These are phyloP conservation scores for Ustilago nuda DNA, from an alignment of 1,284 basidiomycete genomes.

Conservation along the genomic window DNA sequence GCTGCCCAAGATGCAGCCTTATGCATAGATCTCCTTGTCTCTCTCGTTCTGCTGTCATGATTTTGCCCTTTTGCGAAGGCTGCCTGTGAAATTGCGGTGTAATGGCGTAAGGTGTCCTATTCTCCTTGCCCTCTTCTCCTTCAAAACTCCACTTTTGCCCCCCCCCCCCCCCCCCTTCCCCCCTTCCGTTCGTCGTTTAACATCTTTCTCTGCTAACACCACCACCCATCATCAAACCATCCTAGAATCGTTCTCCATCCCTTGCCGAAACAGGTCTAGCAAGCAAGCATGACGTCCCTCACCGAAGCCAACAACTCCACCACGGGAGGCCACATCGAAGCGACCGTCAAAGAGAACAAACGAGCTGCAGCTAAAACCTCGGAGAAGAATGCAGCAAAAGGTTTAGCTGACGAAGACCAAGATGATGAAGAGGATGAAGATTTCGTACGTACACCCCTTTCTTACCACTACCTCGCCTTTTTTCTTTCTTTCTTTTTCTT, in stretches of 20 bases:
- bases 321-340: constrained; percentile 22
- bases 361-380: constrained; percentile 29
- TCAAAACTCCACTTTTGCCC: neutral
- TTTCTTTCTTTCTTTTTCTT: neutral
- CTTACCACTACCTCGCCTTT: neutral
- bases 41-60: neutral
- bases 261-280: neutral
- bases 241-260: neutral
- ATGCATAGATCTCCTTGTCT: neutral
- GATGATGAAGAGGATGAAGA: constrained; percentile 49
- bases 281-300: constrained; percentile 21
- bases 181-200: neutral
- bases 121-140: neutral
- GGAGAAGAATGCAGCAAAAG: constrained; percentile 31
- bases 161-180: neutral
- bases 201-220: neutral
- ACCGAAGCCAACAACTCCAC: constrained; percentile 15
- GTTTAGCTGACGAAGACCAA: constrained; percentile 31
- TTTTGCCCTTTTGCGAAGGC: neutral
- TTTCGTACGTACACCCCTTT: constrained; percentile 22
- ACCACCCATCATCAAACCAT: neutral
- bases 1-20: neutral
- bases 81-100: too few relatives aligned
- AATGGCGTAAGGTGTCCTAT: neutral
- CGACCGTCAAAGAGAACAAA: constrained; percentile 43